Evolutionary conservation across 306 rosid genomes (phyloP), one percentile per base, ranked within the genome.

Genomic region (Quercus mongolica): DNA sequence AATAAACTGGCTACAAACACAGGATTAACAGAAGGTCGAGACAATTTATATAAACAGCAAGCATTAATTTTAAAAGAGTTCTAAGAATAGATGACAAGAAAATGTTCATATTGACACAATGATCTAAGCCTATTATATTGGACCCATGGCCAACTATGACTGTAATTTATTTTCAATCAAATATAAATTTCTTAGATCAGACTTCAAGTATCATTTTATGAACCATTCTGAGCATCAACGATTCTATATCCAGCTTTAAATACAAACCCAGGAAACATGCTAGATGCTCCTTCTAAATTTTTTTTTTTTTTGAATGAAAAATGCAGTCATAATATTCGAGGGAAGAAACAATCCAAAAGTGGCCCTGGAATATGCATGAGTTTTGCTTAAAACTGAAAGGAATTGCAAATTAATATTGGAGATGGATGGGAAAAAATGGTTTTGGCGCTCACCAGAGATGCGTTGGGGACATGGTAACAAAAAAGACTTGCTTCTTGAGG

Each of bases 381-480:
- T 11, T 13, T 41, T 55, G 76, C 21, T 76, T 69, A 75, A 75
- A 28, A 35, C 15, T 76, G 63, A 49, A 52, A 74, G 68, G n/a
- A 38, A 62, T 55, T 21, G 71, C 30, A 82, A 71, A 26, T n/a
- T 49, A 52, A 61, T 3, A 12, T 20, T 19, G n/a, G 25, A 57
- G 41, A 46, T 21, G 49, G 57, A 23, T 21, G 21, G 69, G 69
- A 13, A 56, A 57, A 38, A 38, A 21, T 2, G 62, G 33, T 46
- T 61, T 12, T 13, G 19, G 69, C 9, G 49, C 94, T 77, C 70
- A 95, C 99, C 98, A 93, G 56, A 95, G 96, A 89, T 95, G 99
- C 0, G 99, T 95, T 17, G 99, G 98, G 23, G 99, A 95, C 97
- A 91, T 95, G 63, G 97, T 95, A 59, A 89, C 96, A 2, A 93